Conservation (phyloP, 2,329 filamentous ascomycete species). For the Tolypocladium inflatum region DNA sequence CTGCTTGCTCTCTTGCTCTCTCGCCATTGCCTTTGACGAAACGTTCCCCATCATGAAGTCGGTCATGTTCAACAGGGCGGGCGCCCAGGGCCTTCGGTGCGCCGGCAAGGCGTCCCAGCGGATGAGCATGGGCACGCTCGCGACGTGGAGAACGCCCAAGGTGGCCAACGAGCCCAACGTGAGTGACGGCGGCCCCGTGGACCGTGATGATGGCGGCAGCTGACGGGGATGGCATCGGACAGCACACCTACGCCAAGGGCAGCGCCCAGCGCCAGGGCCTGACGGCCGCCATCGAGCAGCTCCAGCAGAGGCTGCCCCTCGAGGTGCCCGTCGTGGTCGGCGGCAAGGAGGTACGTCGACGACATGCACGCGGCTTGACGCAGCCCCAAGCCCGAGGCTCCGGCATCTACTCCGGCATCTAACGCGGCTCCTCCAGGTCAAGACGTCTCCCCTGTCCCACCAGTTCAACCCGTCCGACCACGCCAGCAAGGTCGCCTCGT, state of each 20-base stretch:
- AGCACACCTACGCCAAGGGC: slow-evolving; percentile 86
- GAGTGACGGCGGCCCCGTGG: slow-evolving; percentile 25
- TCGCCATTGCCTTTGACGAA: neutral
- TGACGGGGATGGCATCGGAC: slow-evolving; percentile 2
- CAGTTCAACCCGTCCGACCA: slow-evolving; percentile 83
- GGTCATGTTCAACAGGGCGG: slow-evolving; percentile 21
- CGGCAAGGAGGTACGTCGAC: slow-evolving; percentile 59
- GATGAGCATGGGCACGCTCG: slow-evolving; percentile 48
- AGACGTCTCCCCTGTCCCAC: slow-evolving; percentile 51
- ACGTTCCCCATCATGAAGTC: slow-evolving; percentile 20
- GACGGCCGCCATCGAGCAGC: slow-evolving; percentile 58
- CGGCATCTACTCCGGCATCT: neutral
- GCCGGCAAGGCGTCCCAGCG: slow-evolving; percentile 17
- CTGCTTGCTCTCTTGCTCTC: neutral
- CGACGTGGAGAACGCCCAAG: slow-evolving; percentile 78
- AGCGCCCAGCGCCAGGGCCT: slow-evolving; percentile 72
- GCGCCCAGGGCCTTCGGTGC: slow-evolving; percentile 19
- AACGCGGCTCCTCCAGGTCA: slow-evolving; percentile 40
- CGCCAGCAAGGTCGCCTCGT: slow-evolving; percentile 65
- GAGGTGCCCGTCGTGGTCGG: slow-evolving; percentile 77
- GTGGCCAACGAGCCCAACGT: slow-evolving; percentile 95
- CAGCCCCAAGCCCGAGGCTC: neutral
- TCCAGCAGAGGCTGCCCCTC: slow-evolving; percentile 60
- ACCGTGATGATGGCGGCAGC: neutral
- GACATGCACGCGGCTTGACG: neutral